Percentiles rank a stretch among this genome's conserved stretches.
Evolutionary conservation across 78 protist genomes (phyloP).

Genomic region (Goniomonas avonlea): DNA sequence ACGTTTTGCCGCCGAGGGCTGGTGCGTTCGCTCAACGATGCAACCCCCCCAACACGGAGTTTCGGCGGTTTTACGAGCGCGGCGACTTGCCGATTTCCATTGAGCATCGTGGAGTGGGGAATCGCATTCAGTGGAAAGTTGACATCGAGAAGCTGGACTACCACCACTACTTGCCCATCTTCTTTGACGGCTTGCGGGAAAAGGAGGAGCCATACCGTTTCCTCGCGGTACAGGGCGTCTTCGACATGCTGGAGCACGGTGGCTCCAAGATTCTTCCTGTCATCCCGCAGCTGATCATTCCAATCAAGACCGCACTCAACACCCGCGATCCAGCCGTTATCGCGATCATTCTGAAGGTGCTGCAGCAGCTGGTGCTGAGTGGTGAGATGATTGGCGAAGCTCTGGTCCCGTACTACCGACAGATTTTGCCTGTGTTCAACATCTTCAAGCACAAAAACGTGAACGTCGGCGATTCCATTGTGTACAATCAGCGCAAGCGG

Average conservation of each 20-base stretch:
- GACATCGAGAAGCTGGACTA: slow-evolving; percentile 80
- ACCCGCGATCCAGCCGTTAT: slow-evolving; percentile 77
- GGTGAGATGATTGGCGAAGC: slow-evolving; percentile 75
- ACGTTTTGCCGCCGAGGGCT: not conserved
- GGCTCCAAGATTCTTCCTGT: slow-evolving; percentile 70
- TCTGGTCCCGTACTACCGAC: slow-evolving; percentile 86
- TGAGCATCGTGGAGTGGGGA: slow-evolving; percentile 53
- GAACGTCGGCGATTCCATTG: slow-evolving; percentile 72
- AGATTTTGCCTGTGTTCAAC: slow-evolving; percentile 84
- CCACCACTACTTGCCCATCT: slow-evolving; percentile 88
- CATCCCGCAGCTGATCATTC: slow-evolving; percentile 86
- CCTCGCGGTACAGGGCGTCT: slow-evolving; percentile 71
- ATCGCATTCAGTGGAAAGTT: slow-evolving; percentile 71
- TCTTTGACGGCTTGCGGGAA: slow-evolving; percentile 88
- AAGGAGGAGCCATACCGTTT: slow-evolving; percentile 77
- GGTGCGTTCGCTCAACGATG: not conserved
- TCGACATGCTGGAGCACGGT: slow-evolving; percentile 60
- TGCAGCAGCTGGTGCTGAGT: slow-evolving; percentile 71
- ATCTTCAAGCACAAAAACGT: slow-evolving; percentile 63
- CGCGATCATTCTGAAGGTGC: slow-evolving; percentile 60
- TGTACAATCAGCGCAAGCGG: slow-evolving; percentile 68
- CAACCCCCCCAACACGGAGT: slow-evolving; percentile 46
- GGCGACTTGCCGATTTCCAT: slow-evolving; percentile 87
- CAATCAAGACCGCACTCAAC: slow-evolving; percentile 85
- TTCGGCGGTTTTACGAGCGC: slow-evolving; percentile 77